Conservation (phyloP, 305 asterid genomes). For the Rubia balearica region DNA sequence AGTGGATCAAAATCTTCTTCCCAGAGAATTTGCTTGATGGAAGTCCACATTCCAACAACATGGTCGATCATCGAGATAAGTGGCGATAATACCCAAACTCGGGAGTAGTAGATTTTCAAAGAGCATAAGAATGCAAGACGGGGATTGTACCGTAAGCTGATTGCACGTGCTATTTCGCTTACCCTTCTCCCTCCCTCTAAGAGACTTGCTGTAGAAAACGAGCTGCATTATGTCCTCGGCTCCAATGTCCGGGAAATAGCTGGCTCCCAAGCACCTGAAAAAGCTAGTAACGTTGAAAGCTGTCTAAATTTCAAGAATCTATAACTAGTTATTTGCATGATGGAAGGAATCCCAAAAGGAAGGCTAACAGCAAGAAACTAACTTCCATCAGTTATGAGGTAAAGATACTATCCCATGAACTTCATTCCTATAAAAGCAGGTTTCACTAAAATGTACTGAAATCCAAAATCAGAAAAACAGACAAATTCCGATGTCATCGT, state of each 20-base stretch:
- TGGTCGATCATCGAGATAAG: not conserved
- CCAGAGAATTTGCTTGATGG: not conserved
- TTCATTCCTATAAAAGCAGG: not conserved
- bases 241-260: not conserved
- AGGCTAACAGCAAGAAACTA: not conserved
- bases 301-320: not conserved
- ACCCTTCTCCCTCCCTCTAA: not conserved
- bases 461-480: not conserved
- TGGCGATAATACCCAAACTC: not conserved
- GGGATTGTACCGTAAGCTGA: too few species aligned
- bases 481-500: not conserved
- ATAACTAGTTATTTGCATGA: not conserved
- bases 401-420: not conserved
- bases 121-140: not conserved
- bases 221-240: not conserved
- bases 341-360: not conserved
- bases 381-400: not conserved
- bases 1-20: not conserved
- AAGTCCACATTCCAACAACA: not conserved
- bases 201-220: not conserved
- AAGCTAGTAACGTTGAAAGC: not conserved
- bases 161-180: not conserved
- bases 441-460: not conserved
- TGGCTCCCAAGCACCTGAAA: not conserved
- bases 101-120: not conserved